A percentile compares a stretch with the other conserved stretches of the same genome.
Evolutionary conservation across 2,329 filamentous ascomycete species (phyloP).

Genomic region (Talaromyces funiculosus): DNA sequence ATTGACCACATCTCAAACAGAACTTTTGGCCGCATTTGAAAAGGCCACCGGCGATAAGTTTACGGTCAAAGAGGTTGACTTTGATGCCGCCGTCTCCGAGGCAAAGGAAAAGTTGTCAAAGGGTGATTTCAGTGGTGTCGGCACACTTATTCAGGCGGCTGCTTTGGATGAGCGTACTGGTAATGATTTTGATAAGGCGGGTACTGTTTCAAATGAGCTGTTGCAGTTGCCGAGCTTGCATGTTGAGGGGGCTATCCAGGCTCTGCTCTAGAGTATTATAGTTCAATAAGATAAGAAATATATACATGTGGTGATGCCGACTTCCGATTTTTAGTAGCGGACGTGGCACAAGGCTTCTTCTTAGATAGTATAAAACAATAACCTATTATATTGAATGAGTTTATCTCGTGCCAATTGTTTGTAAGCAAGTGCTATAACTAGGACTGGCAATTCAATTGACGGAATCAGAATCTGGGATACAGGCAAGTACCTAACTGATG

Average conservation of each 20-base stretch:
- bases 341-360: no score
- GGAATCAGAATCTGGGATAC: not conserved
- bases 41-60: slow-evolving; percentile 13
- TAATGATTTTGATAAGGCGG: slow-evolving; percentile 15
- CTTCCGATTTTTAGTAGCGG: no score
- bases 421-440: no score
- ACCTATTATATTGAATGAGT: no score
- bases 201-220: slow-evolving; percentile 13
- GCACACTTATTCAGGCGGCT: slow-evolving; percentile 8
- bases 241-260: not conserved
- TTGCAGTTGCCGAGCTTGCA: slow-evolving; percentile 10
- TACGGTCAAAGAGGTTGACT: slow-evolving; percentile 9
- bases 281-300: no score
- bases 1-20: slow-evolving; percentile 5
- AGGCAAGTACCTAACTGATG: not conserved
- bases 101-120: slow-evolving; percentile 9
- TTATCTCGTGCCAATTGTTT: no score
- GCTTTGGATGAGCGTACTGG: slow-evolving; percentile 9
- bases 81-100: slow-evolving; percentile 9
- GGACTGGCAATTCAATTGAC: no score
- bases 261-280: not conserved
- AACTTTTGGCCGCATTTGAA: slow-evolving; percentile 13
- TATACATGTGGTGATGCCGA: not conserved
- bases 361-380: no score
- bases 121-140: slow-evolving; percentile 14